phyloP scores from a whole-genome alignment of 2,329 filamentous ascomycete genomes.

The Fusarium annulatum region DNA sequence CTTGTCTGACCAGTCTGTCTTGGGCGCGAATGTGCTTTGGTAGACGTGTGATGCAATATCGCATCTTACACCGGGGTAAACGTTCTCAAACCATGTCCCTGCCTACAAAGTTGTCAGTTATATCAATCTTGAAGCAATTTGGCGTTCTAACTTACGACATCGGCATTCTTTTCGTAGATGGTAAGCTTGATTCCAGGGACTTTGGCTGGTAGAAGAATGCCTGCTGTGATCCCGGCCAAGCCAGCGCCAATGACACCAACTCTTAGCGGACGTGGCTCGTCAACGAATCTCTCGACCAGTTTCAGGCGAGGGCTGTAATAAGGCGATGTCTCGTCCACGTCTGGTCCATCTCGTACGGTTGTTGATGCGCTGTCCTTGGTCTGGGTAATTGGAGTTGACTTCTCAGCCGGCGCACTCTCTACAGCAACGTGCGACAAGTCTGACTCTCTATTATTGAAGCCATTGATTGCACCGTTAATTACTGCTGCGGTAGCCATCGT shows the following conservation, averaged over 20 bases:
- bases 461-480: constrained; percentile 15
- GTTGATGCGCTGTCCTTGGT: not conserved
- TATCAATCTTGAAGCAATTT: too few species aligned
- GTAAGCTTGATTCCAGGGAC: constrained; percentile 73
- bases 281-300: constrained; percentile 50
- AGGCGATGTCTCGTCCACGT: constrained; percentile 31
- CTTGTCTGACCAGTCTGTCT: constrained; percentile 74
- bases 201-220: constrained; percentile 73
- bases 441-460: not conserved
- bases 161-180: constrained; percentile 74
- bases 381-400: constrained; percentile 3
- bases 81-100: constrained; percentile 66
- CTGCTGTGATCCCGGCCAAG: constrained; percentile 61
- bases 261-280: constrained; percentile 49
- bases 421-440: not conserved
- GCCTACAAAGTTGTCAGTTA: constrained; percentile 48
- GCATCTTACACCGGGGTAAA: constrained; percentile 74
- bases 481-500: constrained; percentile 22
- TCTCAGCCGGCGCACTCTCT: constrained; percentile 8
- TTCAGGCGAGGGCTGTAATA: constrained; percentile 36
- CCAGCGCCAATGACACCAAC: constrained; percentile 54
- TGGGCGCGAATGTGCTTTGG: constrained; percentile 74
- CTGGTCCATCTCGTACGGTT: constrained; percentile 19
- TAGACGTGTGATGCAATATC: constrained; percentile 78
- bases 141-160: too few species aligned